phyloP scores from a whole-genome alignment of 768 basidiomycete genomes.

The Trametes gibbosa region DNA sequence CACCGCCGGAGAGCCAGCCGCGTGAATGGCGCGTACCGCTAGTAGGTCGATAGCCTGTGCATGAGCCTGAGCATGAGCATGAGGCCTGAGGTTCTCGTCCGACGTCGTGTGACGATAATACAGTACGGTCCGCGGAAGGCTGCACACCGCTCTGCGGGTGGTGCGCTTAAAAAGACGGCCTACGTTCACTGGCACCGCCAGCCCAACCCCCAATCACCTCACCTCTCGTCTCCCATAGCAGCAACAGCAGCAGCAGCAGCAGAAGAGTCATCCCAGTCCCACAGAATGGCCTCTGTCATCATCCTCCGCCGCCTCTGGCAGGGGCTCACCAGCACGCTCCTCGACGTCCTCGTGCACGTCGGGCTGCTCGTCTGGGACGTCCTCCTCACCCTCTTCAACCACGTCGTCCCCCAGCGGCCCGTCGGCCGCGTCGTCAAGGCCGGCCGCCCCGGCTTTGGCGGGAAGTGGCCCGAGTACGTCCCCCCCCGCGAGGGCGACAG shows the following conservation, averaged over 20 bases:
- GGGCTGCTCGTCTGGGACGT: constrained; percentile 39
- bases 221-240: too few species aligned
- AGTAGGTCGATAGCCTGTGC: too few species aligned
- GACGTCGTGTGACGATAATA: too few species aligned
- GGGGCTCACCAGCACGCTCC: constrained; percentile 10
- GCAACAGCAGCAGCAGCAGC: neutral
- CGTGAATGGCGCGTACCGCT: too few species aligned
- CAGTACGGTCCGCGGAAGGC: too few species aligned
- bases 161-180: too few species aligned
- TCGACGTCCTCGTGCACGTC: constrained; percentile 43
- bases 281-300: constrained; percentile 7
- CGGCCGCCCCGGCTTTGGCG: constrained; percentile 45
- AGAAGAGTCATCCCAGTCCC: neutral
- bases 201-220: too few species aligned
- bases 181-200: too few species aligned
- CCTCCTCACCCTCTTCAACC: constrained; percentile 35
- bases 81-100: too few species aligned
- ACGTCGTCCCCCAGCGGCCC: constrained; percentile 46
- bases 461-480: constrained; percentile 67
- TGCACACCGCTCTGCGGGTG: too few species aligned
- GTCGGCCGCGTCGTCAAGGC: constrained; percentile 20
- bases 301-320: constrained; percentile 14
- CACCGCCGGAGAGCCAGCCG: too few species aligned
- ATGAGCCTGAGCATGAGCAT: too few species aligned
- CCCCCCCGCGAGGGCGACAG: constrained; percentile 62